phyloP scores from a whole-genome alignment of 345 rosid species.

The Linum trigynum region DNA sequence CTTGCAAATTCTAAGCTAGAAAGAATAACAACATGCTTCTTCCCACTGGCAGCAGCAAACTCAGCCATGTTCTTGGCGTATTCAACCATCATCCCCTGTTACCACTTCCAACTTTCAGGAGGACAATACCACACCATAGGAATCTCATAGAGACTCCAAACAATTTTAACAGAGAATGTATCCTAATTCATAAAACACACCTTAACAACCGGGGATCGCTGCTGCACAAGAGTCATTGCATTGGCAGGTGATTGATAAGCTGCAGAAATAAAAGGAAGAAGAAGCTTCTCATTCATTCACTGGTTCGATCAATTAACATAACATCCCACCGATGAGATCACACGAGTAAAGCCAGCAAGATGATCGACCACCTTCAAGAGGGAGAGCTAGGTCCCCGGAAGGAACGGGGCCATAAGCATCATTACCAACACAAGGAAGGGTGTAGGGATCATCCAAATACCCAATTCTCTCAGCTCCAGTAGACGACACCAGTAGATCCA shows the following conservation, averaged over 20 bases:
- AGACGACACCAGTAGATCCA: conserved; percentile 77
- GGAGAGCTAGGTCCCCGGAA: conserved; percentile 62
- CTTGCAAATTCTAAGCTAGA: conserved; percentile 86
- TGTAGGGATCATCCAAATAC: conserved; percentile 58
- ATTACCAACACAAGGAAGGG: conserved; percentile 87
- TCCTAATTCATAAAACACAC: conserved; percentile 21
- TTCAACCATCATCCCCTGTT: conserved; percentile 72
- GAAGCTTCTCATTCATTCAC: not conserved
- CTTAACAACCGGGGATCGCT: conserved; percentile 71
- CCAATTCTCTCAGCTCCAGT: conserved; percentile 58
- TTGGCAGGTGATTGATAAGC: conserved; percentile 53
- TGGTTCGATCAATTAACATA: not conserved
- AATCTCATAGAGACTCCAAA: not conserved
- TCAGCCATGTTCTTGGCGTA: conserved; percentile 71
- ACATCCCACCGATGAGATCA: not conserved
- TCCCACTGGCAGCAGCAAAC: conserved; percentile 70
- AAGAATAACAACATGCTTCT: conserved; percentile 56
- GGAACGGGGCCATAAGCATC: conserved; percentile 70
- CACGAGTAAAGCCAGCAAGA: not conserved
- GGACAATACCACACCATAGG: not conserved
- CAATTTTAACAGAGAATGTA: not conserved
- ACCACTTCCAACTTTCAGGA: conserved; percentile 11
- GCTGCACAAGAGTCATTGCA: conserved; percentile 51
- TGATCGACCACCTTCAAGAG: conserved; percentile 56
- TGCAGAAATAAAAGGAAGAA: conserved; percentile 20